Evolutionary conservation across 495 filamentous ascomycete species (phyloP), one percentile per base, ranked within the genome.

Genomic region (Bombardia bombarda): DNA sequence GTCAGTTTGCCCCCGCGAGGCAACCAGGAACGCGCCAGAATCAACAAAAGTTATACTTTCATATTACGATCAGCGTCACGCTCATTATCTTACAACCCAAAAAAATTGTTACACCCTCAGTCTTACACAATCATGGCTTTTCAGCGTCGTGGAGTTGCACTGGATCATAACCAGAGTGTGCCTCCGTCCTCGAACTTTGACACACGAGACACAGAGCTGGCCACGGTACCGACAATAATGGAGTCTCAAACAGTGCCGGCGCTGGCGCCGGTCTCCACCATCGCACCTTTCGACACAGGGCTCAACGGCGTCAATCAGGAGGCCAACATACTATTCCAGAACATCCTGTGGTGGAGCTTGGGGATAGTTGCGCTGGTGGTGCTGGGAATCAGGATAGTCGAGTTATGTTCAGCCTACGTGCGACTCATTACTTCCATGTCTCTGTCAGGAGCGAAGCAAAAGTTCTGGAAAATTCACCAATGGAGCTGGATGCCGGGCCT

Each of bases 401-500:
- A 70, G 46, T 57, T 75, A 28, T 56, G 42, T 37, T 67, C 60
- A 56, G 61, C 51, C 17, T 62, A 73, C 30, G 46, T 74, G 18
- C 63, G 74, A 33, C 70, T 73, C 40, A 49, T 75, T 4, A 57
- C 61, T 7, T 59, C 72, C 46, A 76, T 78, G 72, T 61, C 60
- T 9, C 38, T 58, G 23, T 53, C 64, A 1, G 64, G 61, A 10
- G 52, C 63, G 7, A 58, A 63, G 49, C 72, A 77, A 52, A 46
- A 36, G 39, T 76, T 70, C 47, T 78, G 72, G 70, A 69, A 61
- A 45, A 34, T 43, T 16, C 61, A 63, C 26, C 68, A 69, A 34
- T 65, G 62, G 61, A 60, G 57, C 36, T 70, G 69, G 70, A 69
- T 75, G 66, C 72, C 74, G 18, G 57, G 56, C 39, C 47, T 95